These are phyloP conservation scores for Globisporangium irregulare DNA, from an alignment of 352 stramenopile genomes.

Conservation along the genomic window DNA sequence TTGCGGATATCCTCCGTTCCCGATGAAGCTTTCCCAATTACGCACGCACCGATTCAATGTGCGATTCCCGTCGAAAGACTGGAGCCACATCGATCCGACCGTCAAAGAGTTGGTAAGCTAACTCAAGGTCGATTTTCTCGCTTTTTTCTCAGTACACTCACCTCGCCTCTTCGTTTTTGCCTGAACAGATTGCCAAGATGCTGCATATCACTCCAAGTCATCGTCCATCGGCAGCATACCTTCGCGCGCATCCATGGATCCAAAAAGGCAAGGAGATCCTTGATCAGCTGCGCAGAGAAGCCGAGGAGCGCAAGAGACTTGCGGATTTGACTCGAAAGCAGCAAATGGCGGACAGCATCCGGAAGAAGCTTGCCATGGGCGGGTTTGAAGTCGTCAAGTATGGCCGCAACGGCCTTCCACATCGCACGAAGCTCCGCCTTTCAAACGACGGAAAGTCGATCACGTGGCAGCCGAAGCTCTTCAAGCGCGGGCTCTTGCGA, in stretches of 20 bases:
- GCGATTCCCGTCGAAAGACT: slow-evolving; percentile 81
- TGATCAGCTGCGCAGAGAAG: slow-evolving; percentile 38
- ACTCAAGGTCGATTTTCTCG: background rate
- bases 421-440: slow-evolving; percentile 72
- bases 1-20: slow-evolving; percentile 85
- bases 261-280: slow-evolving; percentile 41
- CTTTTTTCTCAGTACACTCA: background rate
- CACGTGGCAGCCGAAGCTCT: slow-evolving; percentile 72
- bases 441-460: slow-evolving; percentile 67
- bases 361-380: slow-evolving; percentile 64
- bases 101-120: slow-evolving; percentile 61
- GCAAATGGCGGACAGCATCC: slow-evolving; percentile 57
- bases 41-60: slow-evolving; percentile 82
- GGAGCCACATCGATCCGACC: slow-evolving; percentile 47
- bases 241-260: slow-evolving; percentile 70
- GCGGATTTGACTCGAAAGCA: slow-evolving; percentile 61
- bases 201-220: slow-evolving; percentile 67
- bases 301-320: slow-evolving; percentile 40
- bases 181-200: slow-evolving; percentile 60
- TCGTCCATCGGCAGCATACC: slow-evolving; percentile 53
- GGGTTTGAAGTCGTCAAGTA: slow-evolving; percentile 82
- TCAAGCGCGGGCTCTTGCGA: slow-evolving; percentile 67
- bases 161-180: background rate
- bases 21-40: slow-evolving; percentile 84
- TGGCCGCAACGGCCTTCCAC: slow-evolving; percentile 66